A percentile compares a stretch with the other conserved stretches of the same genome.
Evolutionary conservation across 768 basidiomycete genomes (phyloP).

Genomic region (Russula sp.): DNA sequence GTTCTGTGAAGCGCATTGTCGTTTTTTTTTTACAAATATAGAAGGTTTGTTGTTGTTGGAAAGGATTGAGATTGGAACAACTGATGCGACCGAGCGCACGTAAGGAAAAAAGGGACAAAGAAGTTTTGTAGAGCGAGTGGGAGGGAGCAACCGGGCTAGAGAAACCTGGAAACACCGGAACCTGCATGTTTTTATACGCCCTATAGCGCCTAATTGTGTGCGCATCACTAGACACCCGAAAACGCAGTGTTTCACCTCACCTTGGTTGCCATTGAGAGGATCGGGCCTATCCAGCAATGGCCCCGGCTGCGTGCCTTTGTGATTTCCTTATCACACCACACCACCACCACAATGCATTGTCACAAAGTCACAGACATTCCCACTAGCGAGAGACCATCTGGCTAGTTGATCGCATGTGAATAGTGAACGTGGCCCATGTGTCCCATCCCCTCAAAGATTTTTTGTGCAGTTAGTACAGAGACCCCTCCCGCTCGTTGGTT

Average conservation of each 20-base stretch:
- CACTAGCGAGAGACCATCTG: no score
- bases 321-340: no score
- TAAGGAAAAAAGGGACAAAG: background rate
- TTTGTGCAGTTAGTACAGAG: no score
- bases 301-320: no score
- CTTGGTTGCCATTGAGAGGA: no score
- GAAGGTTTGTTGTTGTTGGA: background rate
- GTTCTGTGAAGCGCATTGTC: slow-evolving; percentile 11
- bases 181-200: background rate
- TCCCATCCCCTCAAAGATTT: no score
- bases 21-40: background rate
- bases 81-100: slow-evolving; percentile 15
- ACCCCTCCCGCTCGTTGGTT: no score
- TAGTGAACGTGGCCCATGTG: no score
- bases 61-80: background rate
- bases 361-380: no score
- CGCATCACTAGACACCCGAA: background rate
- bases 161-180: background rate
- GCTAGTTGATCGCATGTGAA: no score
- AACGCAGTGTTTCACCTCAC: background rate
- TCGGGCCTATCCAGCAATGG: no score
- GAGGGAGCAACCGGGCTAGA: slow-evolving; percentile 7
- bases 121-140: background rate
- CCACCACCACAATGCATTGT: no score
- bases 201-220: background rate